Conservation (phyloP, 495 filamentous ascomycete species). For the Podospora pseudopauciseta region DNA sequence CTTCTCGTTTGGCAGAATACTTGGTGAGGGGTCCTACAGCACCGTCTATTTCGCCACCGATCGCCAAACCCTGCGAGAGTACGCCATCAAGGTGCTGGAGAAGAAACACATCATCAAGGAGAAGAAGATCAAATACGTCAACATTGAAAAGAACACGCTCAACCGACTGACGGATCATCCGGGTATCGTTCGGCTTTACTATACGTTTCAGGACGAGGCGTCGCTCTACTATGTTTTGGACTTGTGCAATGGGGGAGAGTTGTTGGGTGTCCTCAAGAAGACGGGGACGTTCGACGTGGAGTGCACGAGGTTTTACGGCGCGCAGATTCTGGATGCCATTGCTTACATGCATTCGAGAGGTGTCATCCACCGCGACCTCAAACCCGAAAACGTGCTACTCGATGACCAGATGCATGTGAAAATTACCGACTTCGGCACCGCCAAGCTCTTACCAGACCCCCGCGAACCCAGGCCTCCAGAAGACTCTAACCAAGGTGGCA, state of each 20-base stretch:
- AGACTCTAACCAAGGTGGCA: conserved; percentile 48
- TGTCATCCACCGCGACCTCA: conserved; percentile 95
- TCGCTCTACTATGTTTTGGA: conserved; percentile 97
- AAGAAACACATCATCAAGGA: conserved; percentile 99
- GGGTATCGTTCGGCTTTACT: conserved; percentile 94
- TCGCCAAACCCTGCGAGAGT: conserved; percentile 90
- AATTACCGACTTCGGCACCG: conserved; percentile 98
- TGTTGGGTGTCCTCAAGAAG: conserved; percentile 88
- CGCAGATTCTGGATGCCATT: conserved; percentile 93
- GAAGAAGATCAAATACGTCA: conserved; percentile 99
- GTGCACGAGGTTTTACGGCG: conserved; percentile 90
- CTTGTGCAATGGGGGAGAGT: conserved; percentile 85
- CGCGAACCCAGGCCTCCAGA: conserved; percentile 52
- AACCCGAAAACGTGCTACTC: conserved; percentile 94
- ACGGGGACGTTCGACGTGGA: conserved; percentile 94
- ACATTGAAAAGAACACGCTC: conserved; percentile 97
- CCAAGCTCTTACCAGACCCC: conserved; percentile 78
- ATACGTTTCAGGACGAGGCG: conserved; percentile 96
- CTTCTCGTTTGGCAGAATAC: conserved; percentile 86
- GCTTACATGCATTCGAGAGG: conserved; percentile 97
- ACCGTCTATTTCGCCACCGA: conserved; percentile 94
- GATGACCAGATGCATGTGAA: conserved; percentile 97
- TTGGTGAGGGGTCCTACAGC: conserved; percentile 98
- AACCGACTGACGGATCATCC: conserved; percentile 96
- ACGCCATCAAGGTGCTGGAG: conserved; percentile 97